Evolutionary conservation across 225 moss, liverwort and hornwort genomes (phyloP), one percentile per base, ranked within the genome.

Genomic region (Asterella californica): DNA sequence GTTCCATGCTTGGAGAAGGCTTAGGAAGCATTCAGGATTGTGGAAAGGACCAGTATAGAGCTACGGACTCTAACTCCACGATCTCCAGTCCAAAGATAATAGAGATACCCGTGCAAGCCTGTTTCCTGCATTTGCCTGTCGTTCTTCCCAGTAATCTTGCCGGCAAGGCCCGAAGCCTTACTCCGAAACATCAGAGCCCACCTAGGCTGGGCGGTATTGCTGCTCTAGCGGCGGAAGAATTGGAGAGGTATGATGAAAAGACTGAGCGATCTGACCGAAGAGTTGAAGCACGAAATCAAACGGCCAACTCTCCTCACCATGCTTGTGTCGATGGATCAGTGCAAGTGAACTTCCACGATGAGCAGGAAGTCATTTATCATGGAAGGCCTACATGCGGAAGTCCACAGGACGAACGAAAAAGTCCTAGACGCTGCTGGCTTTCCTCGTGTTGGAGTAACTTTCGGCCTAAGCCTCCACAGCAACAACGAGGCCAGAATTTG

Each of bases 161-260:
- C 34, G 53, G 27, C 21, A 36, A 53, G 59, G 25, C 37, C 46
- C 63, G 45, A 63, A 47, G 29, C 52, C 47, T 46, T 55, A 14
- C 9, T 37, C 46, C 42, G 12, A 62, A 45, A 76, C 15, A 36
- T 60, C 45, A 61, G 21, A 42, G 76, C 21, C 63, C 34, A 36
- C 52, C 52, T 42, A 49, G 33, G 17, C 74, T 78, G 55, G 78
- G 81, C 78, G 79, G 65, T 76, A 74, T 81, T 48, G 78, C 81
- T 50, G 78, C 70, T 42, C 73, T 81, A 42, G 81, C 78, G 33
- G 59, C 57, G 18, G 73, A 74, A 12, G 69, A 78, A 57, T 67
- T 81, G 73, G 60, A 61, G n/a, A 60, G 15, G n/a, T 74, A 66
- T 67, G 78, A 75, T 42, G 49, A 81, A 8, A 33, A 65, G 14